Evolutionary conservation across 148 eudicot genomes (phyloP), one percentile per base, ranked within the genome.

Genomic region (Amaranthus cruentus): DNA sequence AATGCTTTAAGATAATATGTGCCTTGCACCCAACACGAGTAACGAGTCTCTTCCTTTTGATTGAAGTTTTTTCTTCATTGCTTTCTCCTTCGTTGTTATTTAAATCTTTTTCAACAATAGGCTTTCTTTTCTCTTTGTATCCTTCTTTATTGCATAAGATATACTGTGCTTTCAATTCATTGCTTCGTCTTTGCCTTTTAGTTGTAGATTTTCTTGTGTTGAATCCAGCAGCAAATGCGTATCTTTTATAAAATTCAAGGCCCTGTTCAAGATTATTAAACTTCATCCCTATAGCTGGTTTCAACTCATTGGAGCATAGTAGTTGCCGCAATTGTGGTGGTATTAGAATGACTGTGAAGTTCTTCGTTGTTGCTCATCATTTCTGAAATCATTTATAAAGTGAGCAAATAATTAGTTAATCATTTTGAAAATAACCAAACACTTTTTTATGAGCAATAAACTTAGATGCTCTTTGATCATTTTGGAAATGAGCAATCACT

Each of bases 1-100:
- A 3, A 6, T 7, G 2, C 4, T n/a, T 50, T 12, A 68, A 50
- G 7, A 15, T 55, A 1, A 68, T n/a, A 4, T 7, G 15, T 2
- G 59, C 72, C 28, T 21, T 51, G 15, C 47, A 21, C 2, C 47
- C 72, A n/a, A 51, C 57, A 18, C 72, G 46, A 38, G 72, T 68
- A 6, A 42, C 13, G n/a, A 8, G 8, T 11, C 64, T 28, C 9
- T 10, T 28, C 12, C n/a, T 54, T 9, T 4, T 54, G 38, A 28
- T 28, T 1, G 38, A 28, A 54, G 10, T 54, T 54, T 54, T 54
- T 0, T 9, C 56, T 54, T 54, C 56, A 2, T 54, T 54, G 12
- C 13, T 54, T 54, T 54, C 14, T 9, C 12, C 56, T 10, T 54
- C 56, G 7, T 54, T 54, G 12, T 13, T 14, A 11, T 54, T 54